Conservation (phyloP, 306 rosid species). For the Senna tora region DNA sequence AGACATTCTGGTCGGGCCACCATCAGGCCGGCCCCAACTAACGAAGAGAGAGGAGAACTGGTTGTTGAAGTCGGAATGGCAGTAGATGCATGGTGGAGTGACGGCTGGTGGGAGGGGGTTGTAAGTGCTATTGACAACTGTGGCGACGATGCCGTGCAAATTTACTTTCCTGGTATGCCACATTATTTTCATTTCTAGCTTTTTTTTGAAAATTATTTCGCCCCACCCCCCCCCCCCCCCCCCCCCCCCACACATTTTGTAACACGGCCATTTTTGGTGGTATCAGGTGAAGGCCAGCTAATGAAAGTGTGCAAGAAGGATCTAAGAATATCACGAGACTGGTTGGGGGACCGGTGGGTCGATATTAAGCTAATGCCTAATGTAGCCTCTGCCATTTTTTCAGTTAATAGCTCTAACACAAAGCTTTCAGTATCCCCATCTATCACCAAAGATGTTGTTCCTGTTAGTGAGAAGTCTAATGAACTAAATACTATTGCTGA, state of each 20-base stretch:
- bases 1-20: constrained; percentile 74
- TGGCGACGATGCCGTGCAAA: constrained; percentile 53
- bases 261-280: constrained; percentile 19
- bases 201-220: background rate
- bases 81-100: constrained; percentile 99
- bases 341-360: constrained; percentile 86
- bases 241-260: too few species aligned
- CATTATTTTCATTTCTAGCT: background rate
- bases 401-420: constrained; percentile 46
- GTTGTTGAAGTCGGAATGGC: constrained; percentile 68
- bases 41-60: constrained; percentile 58
- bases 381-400: constrained; percentile 56
- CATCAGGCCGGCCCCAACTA: constrained; percentile 73
- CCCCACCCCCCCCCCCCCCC: too few species aligned
- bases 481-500: constrained; percentile 40
- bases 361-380: constrained; percentile 64
- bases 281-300: constrained; percentile 76
- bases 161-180: constrained; percentile 77
- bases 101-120: constrained; percentile 99
- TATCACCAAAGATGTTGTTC: constrained; percentile 43
- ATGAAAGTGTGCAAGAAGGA: constrained; percentile 65
- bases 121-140: constrained; percentile 57
- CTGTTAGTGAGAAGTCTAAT: constrained; percentile 40
- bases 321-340: constrained; percentile 83
- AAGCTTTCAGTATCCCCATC: constrained; percentile 49